Evolutionary conservation across 768 basidiomycete species (phyloP), one percentile per base, ranked within the genome.

Genomic region (Thelephora aurantiotincta): DNA sequence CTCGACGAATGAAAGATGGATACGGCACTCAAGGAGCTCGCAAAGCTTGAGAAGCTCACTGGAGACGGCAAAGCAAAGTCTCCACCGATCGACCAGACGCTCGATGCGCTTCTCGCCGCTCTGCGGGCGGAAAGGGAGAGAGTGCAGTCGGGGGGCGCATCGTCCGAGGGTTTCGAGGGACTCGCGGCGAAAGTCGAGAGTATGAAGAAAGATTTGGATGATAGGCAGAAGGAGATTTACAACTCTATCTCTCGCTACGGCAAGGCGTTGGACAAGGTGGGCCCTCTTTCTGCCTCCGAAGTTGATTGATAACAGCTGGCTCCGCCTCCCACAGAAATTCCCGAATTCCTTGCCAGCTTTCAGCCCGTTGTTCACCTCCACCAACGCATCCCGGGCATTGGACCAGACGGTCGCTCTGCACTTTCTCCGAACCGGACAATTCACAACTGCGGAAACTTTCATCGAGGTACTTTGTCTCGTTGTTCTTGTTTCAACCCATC

Each of bases 191-290:
- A 70, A 2, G 72, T 88, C 2, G 84, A 87, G 44, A 61, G 67
- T 0, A 77, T 65, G 63, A 91, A 86, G 78, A 90, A 81, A 60
- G 87, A 88, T 49, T 69, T 91, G 1, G 87, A 89, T 49, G 87
- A 92, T 33, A 73, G 81, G 2, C 81, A 92, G 69, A 97, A 93
- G 62, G 91, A 92, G 54, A 72, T 90, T 33, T 88, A 93, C 56
- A 75, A 72, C 16, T 78, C 80, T 2, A 64, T 96, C 7, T 75
- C 79, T 22, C 77, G 77, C 54, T 70, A 93, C 34, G 89, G 88
- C 23, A 97, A 92, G 65, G 73, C 79, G 0, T 63, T 97, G 59
- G 94, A 98, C 59, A 98, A 96, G 82, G 94, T 87, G 48, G 37
- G 71, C 50, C 20, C 12, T 26, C 16, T 37, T 43, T 14, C 2